phyloP scores from a whole-genome alignment of 176 grass and related monocot genomes.

The Lolium perenne region DNA sequence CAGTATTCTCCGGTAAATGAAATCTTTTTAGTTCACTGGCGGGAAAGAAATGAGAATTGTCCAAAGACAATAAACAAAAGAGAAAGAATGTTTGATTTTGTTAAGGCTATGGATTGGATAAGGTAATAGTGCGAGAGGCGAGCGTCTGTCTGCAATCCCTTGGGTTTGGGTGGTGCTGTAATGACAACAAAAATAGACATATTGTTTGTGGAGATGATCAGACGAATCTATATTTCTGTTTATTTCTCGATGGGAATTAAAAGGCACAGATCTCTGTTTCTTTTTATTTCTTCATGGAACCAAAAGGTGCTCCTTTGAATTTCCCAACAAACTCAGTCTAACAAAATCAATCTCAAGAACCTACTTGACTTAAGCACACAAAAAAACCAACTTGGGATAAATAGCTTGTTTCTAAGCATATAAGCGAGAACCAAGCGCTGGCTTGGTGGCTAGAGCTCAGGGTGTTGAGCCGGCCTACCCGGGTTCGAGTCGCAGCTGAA shows the following conservation, averaged over 20 bases:
- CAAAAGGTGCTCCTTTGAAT: background rate
- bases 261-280: background rate
- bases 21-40: slow-evolving; percentile 1
- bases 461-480: too few species aligned
- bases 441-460: too few species aligned
- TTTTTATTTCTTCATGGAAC: background rate
- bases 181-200: background rate
- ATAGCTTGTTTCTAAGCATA: background rate
- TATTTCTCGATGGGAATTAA: background rate
- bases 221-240: background rate
- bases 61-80: background rate
- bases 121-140: background rate
- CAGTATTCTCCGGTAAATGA: background rate
- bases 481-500: too few species aligned
- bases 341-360: background rate
- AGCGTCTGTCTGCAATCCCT: background rate
- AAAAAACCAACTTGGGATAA: background rate
- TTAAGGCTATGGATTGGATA: background rate
- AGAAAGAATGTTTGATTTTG: background rate
- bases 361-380: background rate
- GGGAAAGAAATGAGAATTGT: background rate
- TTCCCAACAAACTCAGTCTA: slow-evolving; percentile 7
- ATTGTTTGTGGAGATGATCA: background rate
- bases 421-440: background rate
- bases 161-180: background rate